Evolutionary conservation across 2,329 filamentous ascomycete species (phyloP).

Genomic region (Neocatenulostroma microsporum): DNA sequence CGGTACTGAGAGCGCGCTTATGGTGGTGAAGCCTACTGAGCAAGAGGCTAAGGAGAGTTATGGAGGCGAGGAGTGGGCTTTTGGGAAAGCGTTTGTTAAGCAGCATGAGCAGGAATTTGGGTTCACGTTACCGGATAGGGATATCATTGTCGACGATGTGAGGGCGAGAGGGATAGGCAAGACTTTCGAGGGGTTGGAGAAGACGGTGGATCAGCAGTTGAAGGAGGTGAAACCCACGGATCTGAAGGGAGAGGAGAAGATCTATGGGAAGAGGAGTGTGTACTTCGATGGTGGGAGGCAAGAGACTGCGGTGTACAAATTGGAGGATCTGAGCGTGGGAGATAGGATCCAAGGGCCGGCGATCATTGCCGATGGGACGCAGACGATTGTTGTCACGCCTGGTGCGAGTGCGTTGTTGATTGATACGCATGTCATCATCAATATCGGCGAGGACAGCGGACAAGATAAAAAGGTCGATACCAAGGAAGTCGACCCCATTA

Average conservation of each 20-base stretch:
- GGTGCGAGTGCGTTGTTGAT: slow-evolving; percentile 68
- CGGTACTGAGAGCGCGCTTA: slow-evolving; percentile 82
- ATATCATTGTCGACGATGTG: slow-evolving; percentile 86
- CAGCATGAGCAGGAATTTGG: slow-evolving; percentile 92
- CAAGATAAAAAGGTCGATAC: slow-evolving; percentile 41
- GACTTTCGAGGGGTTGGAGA: slow-evolving; percentile 70
- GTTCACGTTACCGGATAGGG: slow-evolving; percentile 75
- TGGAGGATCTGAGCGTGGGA: slow-evolving; percentile 65
- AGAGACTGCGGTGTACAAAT: slow-evolving; percentile 74
- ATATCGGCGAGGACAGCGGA: slow-evolving; percentile 55
- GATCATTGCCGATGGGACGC: slow-evolving; percentile 77
- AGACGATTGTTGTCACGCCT: slow-evolving; percentile 86
- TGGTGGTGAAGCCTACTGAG: slow-evolving; percentile 68
- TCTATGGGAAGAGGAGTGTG: slow-evolving; percentile 59
- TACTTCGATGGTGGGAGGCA: slow-evolving; percentile 77
- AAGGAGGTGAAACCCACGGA: slow-evolving; percentile 57
- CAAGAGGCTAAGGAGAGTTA: slow-evolving; percentile 55
- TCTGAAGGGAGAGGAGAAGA: slow-evolving; percentile 50
- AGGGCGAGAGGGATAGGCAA: slow-evolving; percentile 82
- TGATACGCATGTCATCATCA: slow-evolving; percentile 81
- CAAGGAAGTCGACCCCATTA: slow-evolving; percentile 62
- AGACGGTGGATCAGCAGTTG: slow-evolving; percentile 78
- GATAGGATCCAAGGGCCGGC: slow-evolving; percentile 71
- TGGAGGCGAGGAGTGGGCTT: slow-evolving; percentile 66
- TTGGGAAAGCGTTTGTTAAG: slow-evolving; percentile 72